Base-by-base conservation (phyloP, 768 basidiomycete species). In the Tricholoma furcatifolium region DNA sequence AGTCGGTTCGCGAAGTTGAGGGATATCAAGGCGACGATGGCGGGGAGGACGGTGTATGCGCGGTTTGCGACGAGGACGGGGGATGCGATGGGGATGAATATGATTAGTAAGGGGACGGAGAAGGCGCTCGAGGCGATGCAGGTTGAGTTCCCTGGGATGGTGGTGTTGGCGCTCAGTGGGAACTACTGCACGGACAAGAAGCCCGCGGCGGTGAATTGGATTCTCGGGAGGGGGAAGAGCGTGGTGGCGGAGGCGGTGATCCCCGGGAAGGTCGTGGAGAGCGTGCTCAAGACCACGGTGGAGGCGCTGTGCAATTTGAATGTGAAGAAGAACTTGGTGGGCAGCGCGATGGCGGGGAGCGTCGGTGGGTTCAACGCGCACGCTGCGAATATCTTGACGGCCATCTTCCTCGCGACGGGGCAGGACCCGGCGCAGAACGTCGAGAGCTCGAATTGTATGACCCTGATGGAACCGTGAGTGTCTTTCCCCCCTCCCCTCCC, bases 151-250 rank as follows among this genome's bases (percentile, higher is more conserved):
- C 96, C 96, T 3, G 85, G 87, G 55, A 98, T 98, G 95, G 70
- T 84, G 50, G 84, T 93, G 38, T 80, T 97, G 31, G 91, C 96
- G 8, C 80, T 99, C 14, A 92, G 88, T 5, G 97, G 96, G 41
- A 99, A 99, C 69, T 99, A 98, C 69, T 98, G 97, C 75, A 99
- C 93, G 59, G 97, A 99, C 74, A 99, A 99, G 87, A 99, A 99
- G 75, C 91, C 97, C 0, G 92, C 97, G 9, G 97, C 97, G 41
- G 97, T 99, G 72, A 99, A 98, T 73, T 99, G 97, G 97, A 98
- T 98, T 57, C 96, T 98, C 72, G 97, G 97, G 2, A 79, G 97
- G 38, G 97, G 97, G 21, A 99, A 99, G 87, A 91, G 91, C 49
- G 89, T 99, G 17, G 95, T 98, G 44, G 96, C 93, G 0, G 96